These are phyloP conservation scores for Lignosus rhinocerotis DNA, from an alignment of 1,284 basidiomycete genomes.

Conservation along the genomic window DNA sequence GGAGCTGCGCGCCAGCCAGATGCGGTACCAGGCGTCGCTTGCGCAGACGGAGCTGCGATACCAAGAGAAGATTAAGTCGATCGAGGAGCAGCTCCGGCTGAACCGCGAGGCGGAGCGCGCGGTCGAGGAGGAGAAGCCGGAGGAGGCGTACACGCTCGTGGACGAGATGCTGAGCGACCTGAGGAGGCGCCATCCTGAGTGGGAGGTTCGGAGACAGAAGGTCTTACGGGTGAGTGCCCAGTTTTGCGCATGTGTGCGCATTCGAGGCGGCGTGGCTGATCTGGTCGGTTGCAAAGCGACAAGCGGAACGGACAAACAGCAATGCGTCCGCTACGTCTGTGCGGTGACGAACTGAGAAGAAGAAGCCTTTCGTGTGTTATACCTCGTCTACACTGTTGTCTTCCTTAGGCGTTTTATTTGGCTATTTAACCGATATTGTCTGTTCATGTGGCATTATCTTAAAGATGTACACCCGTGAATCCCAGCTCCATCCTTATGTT, in stretches of 20 bases:
- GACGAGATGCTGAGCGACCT: constrained; percentile 43
- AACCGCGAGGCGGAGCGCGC: constrained; percentile 25
- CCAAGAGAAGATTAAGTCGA: constrained; percentile 27
- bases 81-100: constrained; percentile 28
- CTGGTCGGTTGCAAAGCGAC: constrained; percentile 18
- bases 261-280: neutral
- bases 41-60: constrained; percentile 28
- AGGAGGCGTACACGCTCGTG: constrained; percentile 25
- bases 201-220: constrained; percentile 53
- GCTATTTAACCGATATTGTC: constrained; percentile 24
- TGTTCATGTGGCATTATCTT: no score
- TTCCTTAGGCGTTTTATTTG: constrained; percentile 23
- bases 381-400: constrained; percentile 13
- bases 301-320: constrained; percentile 25
- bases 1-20: constrained; percentile 31
- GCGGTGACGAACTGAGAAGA: constrained; percentile 14
- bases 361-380: constrained; percentile 17
- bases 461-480: no score
- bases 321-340: constrained; percentile 6
- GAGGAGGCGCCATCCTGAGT: constrained; percentile 59
- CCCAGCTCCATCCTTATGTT: neutral
- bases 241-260: neutral
- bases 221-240: constrained; percentile 36
- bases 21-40: constrained; percentile 27
- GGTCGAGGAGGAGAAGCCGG: constrained; percentile 21